Base-by-base conservation (phyloP, 768 basidiomycete genomes). In the Rhodotorula babjevae region DNA sequence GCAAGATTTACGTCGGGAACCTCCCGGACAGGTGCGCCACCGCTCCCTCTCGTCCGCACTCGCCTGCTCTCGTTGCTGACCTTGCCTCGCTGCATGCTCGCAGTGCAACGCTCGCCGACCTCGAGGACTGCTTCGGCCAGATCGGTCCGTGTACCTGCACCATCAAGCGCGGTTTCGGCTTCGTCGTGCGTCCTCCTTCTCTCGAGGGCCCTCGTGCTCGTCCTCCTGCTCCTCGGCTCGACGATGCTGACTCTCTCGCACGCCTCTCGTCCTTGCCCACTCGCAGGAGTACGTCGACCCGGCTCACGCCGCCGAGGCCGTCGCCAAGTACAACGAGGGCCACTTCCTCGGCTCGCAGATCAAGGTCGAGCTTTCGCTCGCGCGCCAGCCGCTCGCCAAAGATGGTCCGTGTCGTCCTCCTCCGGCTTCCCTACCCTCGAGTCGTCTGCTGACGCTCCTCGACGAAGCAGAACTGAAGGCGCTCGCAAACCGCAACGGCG, bases 311-410 rank as follows among this genome's bases (percentile, higher is more conserved):
- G 49, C 61, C 18, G 70, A 74, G 46, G 78, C 78, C 56, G 74
- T 78, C n/a, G 77, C 73, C 2, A 72, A 74, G 61, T 79, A 79
- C 68, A 63, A 79, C 62, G 75, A 74, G 29, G 78, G 78, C 8
- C 71, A 75, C 62, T 79, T 79, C 71, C 67, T 79, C n/a, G 77
- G 76, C 47, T 76, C 73, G 46, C 71, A 72, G 70, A 78, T 79
- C 69, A 75, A 74, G 65, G 78, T 79, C 40, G 72, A 78, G 59
- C 65, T 77, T 16, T 77, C 75, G 58, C 74, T 69, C 29, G 71
- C 70, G 8, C 70, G 74, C 27, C 61, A 67, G 15, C 64, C 66
- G 2, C 49, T 11, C 9, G 33, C 33, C 44, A 69, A 52, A 21
- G 47, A 56, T 15, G 40, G 65, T 61, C 25, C 25, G 60, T 29